These are phyloP conservation scores for Picochlorum costavermella DNA, from an alignment of 139 green algal genomes.

Conservation along the genomic window DNA sequence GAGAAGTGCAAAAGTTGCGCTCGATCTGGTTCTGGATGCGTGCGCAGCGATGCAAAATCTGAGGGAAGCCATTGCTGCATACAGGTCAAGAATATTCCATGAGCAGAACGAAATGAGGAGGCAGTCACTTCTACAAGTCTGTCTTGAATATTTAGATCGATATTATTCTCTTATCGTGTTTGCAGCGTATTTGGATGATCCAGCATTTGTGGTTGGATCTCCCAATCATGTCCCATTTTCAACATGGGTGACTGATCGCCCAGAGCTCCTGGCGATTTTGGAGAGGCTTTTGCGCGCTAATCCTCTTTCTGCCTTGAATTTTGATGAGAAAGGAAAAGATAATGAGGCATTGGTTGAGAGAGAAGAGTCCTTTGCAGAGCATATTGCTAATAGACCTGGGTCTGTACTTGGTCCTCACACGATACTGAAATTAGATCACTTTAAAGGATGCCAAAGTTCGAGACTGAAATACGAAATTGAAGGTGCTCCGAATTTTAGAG, in stretches of 20 bases:
- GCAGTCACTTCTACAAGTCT: conserved; percentile 59
- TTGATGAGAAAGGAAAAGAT: conserved; percentile 38
- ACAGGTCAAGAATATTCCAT: conserved; percentile 66
- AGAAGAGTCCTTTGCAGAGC: conserved; percentile 7
- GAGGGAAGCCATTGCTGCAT: conserved; percentile 73
- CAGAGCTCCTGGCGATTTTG: conserved; percentile 64
- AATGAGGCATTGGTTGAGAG: neutral
- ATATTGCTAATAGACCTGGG: conserved; percentile 45
- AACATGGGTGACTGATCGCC: conserved; percentile 53
- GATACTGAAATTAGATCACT: conserved; percentile 88
- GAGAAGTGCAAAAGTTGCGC: conserved; percentile 54
- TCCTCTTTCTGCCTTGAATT: conserved; percentile 68
- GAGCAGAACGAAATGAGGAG: conserved; percentile 72
- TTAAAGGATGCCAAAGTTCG: conserved; percentile 42
- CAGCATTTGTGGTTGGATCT: conserved; percentile 44
- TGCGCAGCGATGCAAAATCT: conserved; percentile 80
- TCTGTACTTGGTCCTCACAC: conserved; percentile 64
- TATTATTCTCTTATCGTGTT: conserved; percentile 83
- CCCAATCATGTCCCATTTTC: conserved; percentile 49
- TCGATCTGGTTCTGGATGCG: conserved; percentile 76
- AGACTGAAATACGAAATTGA: conserved; percentile 24
- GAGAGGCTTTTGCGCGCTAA: conserved; percentile 73
- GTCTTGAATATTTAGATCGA: conserved; percentile 76
- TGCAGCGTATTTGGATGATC: conserved; percentile 60
- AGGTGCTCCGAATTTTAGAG: conserved; percentile 78